Evolutionary conservation across 768 basidiomycete species (phyloP).

Genomic region (Kwoniella europaea): DNA sequence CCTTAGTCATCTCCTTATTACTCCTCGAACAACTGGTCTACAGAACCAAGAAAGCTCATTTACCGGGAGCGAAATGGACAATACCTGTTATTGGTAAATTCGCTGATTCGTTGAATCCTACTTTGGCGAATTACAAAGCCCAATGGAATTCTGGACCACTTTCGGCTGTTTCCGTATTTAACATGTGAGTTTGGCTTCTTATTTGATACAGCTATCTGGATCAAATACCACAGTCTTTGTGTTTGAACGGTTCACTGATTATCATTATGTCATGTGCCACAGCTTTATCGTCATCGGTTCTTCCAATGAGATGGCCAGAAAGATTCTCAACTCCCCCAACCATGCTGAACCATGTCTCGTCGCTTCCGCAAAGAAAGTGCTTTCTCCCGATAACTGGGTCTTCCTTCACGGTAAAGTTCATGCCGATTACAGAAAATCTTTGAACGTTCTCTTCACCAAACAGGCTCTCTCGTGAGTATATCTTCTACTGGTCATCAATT

Average conservation of each 20-base stretch:
- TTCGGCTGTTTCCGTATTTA: constrained; percentile 91
- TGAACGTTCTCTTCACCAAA: constrained; percentile 91
- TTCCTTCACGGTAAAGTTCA: constrained; percentile 93
- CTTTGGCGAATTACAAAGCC: constrained; percentile 86
- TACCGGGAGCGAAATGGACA: constrained; percentile 89
- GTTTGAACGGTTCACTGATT: too few relatives aligned
- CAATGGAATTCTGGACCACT: constrained; percentile 91
- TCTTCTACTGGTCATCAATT: too few relatives aligned
- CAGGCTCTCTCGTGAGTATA: constrained; percentile 78
- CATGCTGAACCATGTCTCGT: constrained; percentile 95
- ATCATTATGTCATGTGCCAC: not conserved
- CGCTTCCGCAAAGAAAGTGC: constrained; percentile 82
- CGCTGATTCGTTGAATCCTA: constrained; percentile 85
- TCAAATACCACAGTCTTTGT: not conserved
- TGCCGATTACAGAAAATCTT: constrained; percentile 86
- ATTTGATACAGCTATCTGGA: not conserved
- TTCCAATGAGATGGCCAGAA: constrained; percentile 87
- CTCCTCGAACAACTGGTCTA: constrained; percentile 79
- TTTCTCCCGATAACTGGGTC: constrained; percentile 93
- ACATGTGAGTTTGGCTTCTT: constrained; percentile 71
- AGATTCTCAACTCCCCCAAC: constrained; percentile 91
- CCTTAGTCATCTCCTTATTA: constrained; percentile 74
- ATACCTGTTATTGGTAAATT: constrained; percentile 98
- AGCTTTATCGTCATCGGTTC: constrained; percentile 99
- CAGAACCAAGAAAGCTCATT: constrained; percentile 81